These are phyloP conservation scores for Talaromyces sp. DNA, from an alignment of 2,329 filamentous ascomycete species.

Conservation along the genomic window DNA sequence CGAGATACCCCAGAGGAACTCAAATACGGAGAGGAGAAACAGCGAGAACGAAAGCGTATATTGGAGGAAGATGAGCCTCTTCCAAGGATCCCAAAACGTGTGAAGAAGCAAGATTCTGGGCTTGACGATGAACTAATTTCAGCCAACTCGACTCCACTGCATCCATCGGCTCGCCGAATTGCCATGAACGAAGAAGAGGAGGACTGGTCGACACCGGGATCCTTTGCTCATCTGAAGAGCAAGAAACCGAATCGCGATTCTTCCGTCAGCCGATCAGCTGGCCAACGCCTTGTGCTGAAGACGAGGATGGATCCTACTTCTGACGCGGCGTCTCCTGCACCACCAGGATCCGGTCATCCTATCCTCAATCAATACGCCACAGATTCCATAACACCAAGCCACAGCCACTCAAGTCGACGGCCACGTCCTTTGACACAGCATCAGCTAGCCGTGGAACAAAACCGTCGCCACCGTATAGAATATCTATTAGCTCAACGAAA, in stretches of 20 bases:
- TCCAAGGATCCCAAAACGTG: slow-evolving; percentile 41
- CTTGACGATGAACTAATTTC: slow-evolving; percentile 32
- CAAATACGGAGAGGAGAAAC: slow-evolving; percentile 46
- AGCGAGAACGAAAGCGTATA: slow-evolving; percentile 46
- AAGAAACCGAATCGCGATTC: slow-evolving; percentile 38
- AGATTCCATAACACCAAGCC: slow-evolving; percentile 27
- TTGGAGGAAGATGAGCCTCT: slow-evolving; percentile 45
- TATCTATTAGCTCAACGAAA: slow-evolving; percentile 43
- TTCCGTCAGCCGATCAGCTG: slow-evolving; percentile 30
- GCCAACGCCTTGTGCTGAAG: slow-evolving; percentile 41
- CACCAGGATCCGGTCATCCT: slow-evolving; percentile 39
- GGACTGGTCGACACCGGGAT: slow-evolving; percentile 32
- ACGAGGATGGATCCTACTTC: slow-evolving; percentile 39
- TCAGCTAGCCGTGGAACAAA: slow-evolving; percentile 46
- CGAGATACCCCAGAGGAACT: slow-evolving; percentile 46
- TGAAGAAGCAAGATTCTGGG: slow-evolving; percentile 37
- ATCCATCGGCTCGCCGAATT: slow-evolving; percentile 31
- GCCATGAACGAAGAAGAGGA: slow-evolving; percentile 36
- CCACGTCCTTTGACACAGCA: slow-evolving; percentile 47
- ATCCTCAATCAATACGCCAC: slow-evolving; percentile 39
- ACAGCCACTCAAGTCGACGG: slow-evolving; percentile 32
- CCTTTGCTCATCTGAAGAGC: slow-evolving; percentile 33
- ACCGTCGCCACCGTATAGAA: slow-evolving; percentile 45
- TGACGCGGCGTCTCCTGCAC: slow-evolving; percentile 40
- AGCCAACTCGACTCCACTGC: slow-evolving; percentile 34